Evolutionary conservation across 495 filamentous ascomycete genomes (phyloP), one percentile per base, ranked within the genome.

Genomic region (Pyronema omphalodes): DNA sequence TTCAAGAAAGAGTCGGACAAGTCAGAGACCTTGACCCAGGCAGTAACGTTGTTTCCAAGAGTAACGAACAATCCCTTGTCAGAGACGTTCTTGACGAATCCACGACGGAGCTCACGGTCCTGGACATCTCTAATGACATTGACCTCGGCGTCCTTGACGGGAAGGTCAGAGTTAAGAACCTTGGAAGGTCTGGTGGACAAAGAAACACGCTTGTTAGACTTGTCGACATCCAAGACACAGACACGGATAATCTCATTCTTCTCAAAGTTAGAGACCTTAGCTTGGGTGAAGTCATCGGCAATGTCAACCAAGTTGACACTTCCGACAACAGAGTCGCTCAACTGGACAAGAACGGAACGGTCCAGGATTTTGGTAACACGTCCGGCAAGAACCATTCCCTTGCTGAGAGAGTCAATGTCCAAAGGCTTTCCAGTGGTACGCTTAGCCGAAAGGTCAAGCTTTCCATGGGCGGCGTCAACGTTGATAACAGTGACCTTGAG

Each of bases 1-100:
- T 95, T 96, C 60, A 96, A 71, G 64, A 77, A 96, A 3, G 76
- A 75, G 64, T 98, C 89, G 0, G 88, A 93, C 14, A 96, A 77
- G 62, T 95, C 86, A 9, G 82, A 81, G 46, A 96, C 77, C 56
- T 80, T 79, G 33, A 89, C 79, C 65, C 84, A 84, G 3, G 81
- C 89, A 34, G 78, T 84, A n/a, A 94, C 71, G 54, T 81, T 77
- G 23, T 80, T 79, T 29, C 85, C 85, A 5, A 98, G 70, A 45
- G 77, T 70, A 35, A 98, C 76, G 58, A 94, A 94, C 0, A 96
- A 61, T 39, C 89, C 91, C 57, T 82, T 84, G 56, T 94, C 86
- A 0, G 83, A 76, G 41, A 94, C 77, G 53, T 83, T 82, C 67
- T 83, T 88, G 56, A 96, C 76, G 65, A 95, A 95, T 12, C 91